Evolutionary conservation across 108 stramenopile genomes (phyloP), one percentile per base, ranked within the genome.

Genomic region (Epipyxis sp.): DNA sequence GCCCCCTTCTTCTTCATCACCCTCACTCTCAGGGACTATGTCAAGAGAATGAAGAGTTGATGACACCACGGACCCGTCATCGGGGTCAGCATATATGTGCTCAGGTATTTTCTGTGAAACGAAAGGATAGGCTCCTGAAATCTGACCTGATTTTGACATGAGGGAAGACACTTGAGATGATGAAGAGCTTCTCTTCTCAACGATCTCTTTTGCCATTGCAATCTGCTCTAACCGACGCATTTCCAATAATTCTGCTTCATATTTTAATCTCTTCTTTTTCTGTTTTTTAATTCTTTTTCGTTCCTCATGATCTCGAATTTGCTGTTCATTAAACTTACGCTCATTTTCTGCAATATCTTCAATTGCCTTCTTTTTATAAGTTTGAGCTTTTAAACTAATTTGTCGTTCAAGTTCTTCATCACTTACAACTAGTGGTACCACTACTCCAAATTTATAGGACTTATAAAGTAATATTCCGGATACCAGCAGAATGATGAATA

Each of bases 261-360:
- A 65, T 6, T 25, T 16, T 32, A 32, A 6, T 37, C 35, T 29
- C 35, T 65, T 32, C 3, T 25, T 3, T 65, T 37, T 65, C 6
- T 13, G 3, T 35, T 3, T 10, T 37, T 32, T 65, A 32, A 16
- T 29, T 25, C 34, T 65, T 37, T 25, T 3, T 13, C 13, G 10
- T 65, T 65, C 61, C 25, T 35, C 35, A 10, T 65, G 10, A 65
- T 65, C 61, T 65, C 61, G 61, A 29, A 3, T 16, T 32, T 65
- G 34, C 34, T 65, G 61, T 65, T 65, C 61, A 10, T 65, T 32
- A 65, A 65, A 65, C 25, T 25, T 3, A 10, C 35, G 20, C 61
- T 65, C 61, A 10, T 65, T 65, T 25, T 65, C 61, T 37, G 20
- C 34, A 16, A 65, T 32, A 25, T 16, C 61, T 6, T 32, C 6